A percentile compares a stretch with the other conserved stretches of the same genome.
phyloP scores from a whole-genome alignment of 805 yeast genomes.

The Hanseniaspora guilliermondii region DNA sequence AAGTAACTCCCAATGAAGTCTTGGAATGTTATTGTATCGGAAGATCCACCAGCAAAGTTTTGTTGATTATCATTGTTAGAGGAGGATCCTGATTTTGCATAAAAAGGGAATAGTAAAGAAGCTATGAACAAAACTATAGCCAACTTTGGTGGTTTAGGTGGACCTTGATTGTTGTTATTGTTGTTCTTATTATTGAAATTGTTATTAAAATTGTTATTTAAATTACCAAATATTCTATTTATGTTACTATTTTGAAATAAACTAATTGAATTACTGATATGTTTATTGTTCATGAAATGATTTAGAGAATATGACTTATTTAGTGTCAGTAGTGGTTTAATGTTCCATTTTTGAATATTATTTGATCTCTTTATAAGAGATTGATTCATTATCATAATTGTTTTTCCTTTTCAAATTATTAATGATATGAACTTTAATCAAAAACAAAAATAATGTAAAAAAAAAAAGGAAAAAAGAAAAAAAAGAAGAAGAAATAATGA shows the following conservation, averaged over 20 bases:
- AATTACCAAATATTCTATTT: neutral
- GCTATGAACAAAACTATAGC: constrained; percentile 2
- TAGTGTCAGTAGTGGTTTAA: neutral
- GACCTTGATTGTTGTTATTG: neutral
- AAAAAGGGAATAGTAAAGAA: constrained; percentile 3
- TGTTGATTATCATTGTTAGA: constrained; percentile 18
- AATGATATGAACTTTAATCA: too few relatives aligned
- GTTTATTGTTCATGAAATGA: neutral
- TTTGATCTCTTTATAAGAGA: too few relatives aligned
- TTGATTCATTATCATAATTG: too few relatives aligned
- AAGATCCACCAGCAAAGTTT: constrained; percentile 17
- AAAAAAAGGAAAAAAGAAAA: too few relatives aligned
- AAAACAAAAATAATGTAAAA: too few relatives aligned
- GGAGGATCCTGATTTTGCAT: constrained; percentile 16
- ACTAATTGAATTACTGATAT: neutral
- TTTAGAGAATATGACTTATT: neutral
- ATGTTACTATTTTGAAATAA: neutral
- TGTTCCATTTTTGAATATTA: too few relatives aligned
- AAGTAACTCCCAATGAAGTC: constrained; percentile 60
- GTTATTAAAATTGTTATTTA: neutral
- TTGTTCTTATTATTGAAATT: neutral
- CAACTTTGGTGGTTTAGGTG: constrained; percentile 6
- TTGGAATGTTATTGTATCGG: constrained; percentile 46
- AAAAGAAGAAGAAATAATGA: too few relatives aligned
- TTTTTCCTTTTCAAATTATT: too few relatives aligned